Percentiles rank a stretch among this genome's conserved stretches.
Conservation (phyloP, 129 eudicot species). For the Pseudognaphalium luteoalbum region DNA sequence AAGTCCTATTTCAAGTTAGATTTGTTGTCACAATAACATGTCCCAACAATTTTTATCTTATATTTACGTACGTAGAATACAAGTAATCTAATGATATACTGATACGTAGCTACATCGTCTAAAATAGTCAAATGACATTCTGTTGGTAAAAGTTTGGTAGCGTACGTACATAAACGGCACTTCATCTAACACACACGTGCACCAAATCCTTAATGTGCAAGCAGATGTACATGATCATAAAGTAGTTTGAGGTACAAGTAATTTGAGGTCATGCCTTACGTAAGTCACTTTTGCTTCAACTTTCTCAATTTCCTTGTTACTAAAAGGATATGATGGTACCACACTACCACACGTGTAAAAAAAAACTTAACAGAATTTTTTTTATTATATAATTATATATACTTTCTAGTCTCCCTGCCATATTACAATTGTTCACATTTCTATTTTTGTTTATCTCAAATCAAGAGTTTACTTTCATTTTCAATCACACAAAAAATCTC, state of each 20-base stretch:
- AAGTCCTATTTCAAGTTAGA: too few species aligned
- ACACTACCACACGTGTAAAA: neutral
- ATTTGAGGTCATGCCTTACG: constrained; percentile 29
- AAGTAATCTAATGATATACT: neutral
- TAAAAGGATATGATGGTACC: neutral
- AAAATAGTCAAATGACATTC: constrained; percentile 9
- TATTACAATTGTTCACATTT: too few species aligned
- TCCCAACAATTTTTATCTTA: too few species aligned
- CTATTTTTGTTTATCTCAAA: too few species aligned
- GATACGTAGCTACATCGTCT: neutral
- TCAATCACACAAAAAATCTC: too few species aligned
- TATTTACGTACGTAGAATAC: neutral
- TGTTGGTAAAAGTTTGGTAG: constrained; percentile 18
- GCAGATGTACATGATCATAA: neutral
- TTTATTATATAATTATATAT: too few species aligned
- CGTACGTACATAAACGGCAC: constrained; percentile 16
- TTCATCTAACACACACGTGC: neutral
- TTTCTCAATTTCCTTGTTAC: neutral
- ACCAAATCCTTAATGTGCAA: neutral
- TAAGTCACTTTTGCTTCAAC: neutral
- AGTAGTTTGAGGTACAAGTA: constrained; percentile 27
- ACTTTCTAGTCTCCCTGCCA: too few species aligned
- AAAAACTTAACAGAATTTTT: too few species aligned
- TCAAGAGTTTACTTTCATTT: too few species aligned
- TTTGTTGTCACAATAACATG: too few species aligned